phyloP scores from a whole-genome alignment of 2,329 filamentous ascomycete species.

The Neonectria sp. region DNA sequence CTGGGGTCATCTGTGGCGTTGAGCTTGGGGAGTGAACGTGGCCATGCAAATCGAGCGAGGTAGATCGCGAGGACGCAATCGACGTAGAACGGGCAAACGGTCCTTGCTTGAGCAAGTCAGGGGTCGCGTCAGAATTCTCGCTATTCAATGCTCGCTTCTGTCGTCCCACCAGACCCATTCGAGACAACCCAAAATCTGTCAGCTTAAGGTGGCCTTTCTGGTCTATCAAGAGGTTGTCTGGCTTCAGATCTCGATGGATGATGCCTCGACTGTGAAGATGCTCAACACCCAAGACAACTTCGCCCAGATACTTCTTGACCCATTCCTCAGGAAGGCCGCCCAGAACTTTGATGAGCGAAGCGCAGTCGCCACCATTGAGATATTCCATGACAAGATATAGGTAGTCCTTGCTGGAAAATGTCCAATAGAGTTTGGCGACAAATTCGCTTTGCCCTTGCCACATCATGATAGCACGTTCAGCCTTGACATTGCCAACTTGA shows the following conservation, averaged over 20 bases:
- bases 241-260: slow-evolving; percentile 96
- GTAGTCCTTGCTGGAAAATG: slow-evolving; percentile 99
- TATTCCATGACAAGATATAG: slow-evolving; percentile 99
- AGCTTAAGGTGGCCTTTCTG: slow-evolving; percentile 96
- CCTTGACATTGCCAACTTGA: slow-evolving; percentile 98
- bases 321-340: slow-evolving; percentile 95
- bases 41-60: slow-evolving; percentile 90
- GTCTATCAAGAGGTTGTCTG: slow-evolving; percentile 97
- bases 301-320: slow-evolving; percentile 97
- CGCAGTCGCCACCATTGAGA: slow-evolving; percentile 96
- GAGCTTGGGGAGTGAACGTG: slow-evolving; percentile 81
- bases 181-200: slow-evolving; percentile 96
- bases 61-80: slow-evolving; percentile 89
- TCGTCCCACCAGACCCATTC: slow-evolving; percentile 96
- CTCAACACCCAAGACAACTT: slow-evolving; percentile 97
- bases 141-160: slow-evolving; percentile 93
- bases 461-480: slow-evolving; percentile 99
- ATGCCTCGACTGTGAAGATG: slow-evolving; percentile 95
- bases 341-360: slow-evolving; percentile 94
- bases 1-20: slow-evolving; percentile 89
- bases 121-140: slow-evolving; percentile 84
- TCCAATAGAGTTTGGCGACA: slow-evolving; percentile 99
- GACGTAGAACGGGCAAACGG: slow-evolving; percentile 91
- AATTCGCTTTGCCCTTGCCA: slow-evolving; percentile 99
- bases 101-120: slow-evolving; percentile 92